Evolutionary conservation across 1,284 basidiomycete genomes (phyloP).

Genomic region (Golubevia pallescens): DNA sequence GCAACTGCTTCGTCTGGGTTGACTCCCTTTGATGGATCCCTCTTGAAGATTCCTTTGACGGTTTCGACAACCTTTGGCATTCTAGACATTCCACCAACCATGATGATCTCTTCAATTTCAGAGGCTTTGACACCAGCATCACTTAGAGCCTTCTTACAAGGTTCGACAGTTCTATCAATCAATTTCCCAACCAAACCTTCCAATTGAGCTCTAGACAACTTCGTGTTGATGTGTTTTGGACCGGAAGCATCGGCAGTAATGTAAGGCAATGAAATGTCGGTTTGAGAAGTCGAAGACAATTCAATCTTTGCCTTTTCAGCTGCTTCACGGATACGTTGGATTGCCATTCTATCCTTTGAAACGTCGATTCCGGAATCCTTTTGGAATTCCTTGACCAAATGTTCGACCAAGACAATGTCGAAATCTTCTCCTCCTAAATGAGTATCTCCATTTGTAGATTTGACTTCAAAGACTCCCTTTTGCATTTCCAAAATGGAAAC

Average conservation of each 20-base stretch:
- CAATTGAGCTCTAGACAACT: conserved; percentile 85
- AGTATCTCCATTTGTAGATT: conserved; percentile 98
- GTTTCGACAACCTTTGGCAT: conserved; percentile 95
- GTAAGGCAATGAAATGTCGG: conserved; percentile 92
- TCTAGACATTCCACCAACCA: conserved; percentile 97
- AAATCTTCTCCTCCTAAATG: conserved; percentile 99
- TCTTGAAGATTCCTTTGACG: conserved; percentile 89
- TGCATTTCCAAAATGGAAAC: conserved; percentile 98
- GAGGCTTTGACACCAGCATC: conserved; percentile 91
- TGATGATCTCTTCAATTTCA: conserved; percentile 94
- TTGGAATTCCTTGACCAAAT: conserved; percentile 91
- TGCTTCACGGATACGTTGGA: conserved; percentile 97
- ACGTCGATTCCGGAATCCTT: conserved; percentile 86
- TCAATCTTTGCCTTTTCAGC: conserved; percentile 99
- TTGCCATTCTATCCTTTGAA: conserved; percentile 88
- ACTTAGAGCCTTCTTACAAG: conserved; percentile 91
- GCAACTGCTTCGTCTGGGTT: conserved; percentile 96
- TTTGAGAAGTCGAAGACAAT: conserved; percentile 88
- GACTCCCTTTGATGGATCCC: conserved; percentile 95
- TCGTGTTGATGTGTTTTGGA: conserved; percentile 94
- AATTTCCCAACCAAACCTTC: conserved; percentile 83
- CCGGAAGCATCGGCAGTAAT: conserved; percentile 93
- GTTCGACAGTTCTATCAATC: conserved; percentile 89
- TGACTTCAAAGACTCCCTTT: conserved; percentile 98
- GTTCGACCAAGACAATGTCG: conserved; percentile 85